Percentiles rank a stretch among this genome's conserved stretches.
Evolutionary conservation across 768 basidiomycete genomes (phyloP).

Genomic region (Suillus sp.): DNA sequence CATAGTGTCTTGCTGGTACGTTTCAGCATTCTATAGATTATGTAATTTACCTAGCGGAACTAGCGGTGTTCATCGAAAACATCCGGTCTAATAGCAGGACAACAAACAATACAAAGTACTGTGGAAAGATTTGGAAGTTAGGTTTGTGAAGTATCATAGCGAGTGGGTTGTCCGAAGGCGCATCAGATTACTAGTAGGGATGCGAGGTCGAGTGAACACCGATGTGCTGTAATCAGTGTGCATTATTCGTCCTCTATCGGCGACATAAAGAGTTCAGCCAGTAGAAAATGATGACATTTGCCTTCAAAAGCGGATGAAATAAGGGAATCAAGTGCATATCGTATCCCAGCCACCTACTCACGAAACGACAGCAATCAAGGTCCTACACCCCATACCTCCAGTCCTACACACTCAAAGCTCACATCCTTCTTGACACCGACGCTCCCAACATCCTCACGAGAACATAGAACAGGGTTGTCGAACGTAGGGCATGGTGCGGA

Average conservation of each 20-base stretch:
- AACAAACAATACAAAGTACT: not conserved
- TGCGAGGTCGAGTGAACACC: not conserved
- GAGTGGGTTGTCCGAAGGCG: not conserved
- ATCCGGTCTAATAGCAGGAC: too few relatives aligned
- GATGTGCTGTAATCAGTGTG: not conserved
- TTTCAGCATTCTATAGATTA: not conserved
- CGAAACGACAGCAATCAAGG: conserved; percentile 19
- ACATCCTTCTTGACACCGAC: conserved; percentile 45
- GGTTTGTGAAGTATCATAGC: not conserved
- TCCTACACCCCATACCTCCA: conserved; percentile 90
- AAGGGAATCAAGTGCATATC: not conserved
- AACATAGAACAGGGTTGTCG: conserved; percentile 81
- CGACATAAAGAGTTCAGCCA: not conserved
- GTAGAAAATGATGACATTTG: not conserved
- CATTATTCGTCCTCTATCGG: not conserved
- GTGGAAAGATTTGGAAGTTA: not conserved
- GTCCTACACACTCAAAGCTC: conserved; percentile 86
- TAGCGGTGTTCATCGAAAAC: too few relatives aligned
- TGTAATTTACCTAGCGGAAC: too few relatives aligned
- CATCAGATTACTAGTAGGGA: not conserved
- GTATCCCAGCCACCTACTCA: not conserved
- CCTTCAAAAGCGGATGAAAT: not conserved
- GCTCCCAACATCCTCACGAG: conserved; percentile 21
- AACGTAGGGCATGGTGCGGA: conserved; percentile 87
- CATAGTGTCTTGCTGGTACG: not conserved